phyloP scores from a whole-genome alignment of 73 alveolate genomes.

The Paramecium primaurelia region DNA sequence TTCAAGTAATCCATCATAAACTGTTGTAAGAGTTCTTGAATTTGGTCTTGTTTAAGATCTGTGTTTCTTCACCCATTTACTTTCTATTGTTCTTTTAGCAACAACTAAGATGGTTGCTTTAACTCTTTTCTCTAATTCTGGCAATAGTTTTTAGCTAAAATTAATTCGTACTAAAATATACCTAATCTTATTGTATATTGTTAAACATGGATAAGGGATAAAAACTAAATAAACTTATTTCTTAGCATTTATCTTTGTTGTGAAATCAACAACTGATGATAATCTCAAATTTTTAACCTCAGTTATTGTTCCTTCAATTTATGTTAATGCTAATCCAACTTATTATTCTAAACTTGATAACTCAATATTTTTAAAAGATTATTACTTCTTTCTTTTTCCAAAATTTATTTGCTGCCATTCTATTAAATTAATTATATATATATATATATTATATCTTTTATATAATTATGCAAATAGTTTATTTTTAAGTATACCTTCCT shows the following conservation, averaged over 20 bases:
- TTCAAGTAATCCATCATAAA: conserved; percentile 53
- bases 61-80: conserved; percentile 52
- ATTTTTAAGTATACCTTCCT: neutral
- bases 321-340: neutral
- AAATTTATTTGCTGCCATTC: neutral
- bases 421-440: neutral
- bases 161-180: neutral
- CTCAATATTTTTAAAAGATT: neutral
- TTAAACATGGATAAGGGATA: neutral
- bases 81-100: conserved; percentile 39
- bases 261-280: neutral
- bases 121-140: conserved; percentile 50
- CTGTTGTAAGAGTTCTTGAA: conserved; percentile 48
- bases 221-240: neutral
- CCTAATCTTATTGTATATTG: neutral
- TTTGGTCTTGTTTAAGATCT: conserved; percentile 41
- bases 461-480: neutral
- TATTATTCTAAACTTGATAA: neutral
- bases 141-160: neutral
- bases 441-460: neutral
- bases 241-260: neutral
- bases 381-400: conserved; percentile 2
- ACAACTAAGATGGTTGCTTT: conserved; percentile 44
- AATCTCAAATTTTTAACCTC: neutral
- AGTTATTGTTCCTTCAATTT: neutral